Base-by-base conservation (phyloP, 805 yeast species). In the Barnettozyma siamensis region DNA sequence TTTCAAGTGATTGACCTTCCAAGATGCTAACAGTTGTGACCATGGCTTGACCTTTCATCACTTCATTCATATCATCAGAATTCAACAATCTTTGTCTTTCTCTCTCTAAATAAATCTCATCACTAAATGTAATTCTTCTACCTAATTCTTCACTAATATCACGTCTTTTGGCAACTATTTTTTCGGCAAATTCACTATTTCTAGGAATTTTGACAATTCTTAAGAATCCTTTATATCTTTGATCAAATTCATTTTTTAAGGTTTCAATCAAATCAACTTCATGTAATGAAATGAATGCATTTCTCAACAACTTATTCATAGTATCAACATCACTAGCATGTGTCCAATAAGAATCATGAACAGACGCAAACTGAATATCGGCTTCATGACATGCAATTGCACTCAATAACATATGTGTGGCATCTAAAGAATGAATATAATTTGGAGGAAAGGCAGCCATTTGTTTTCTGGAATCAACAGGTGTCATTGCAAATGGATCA, bases 311-410 rank as follows among this genome's bases (percentile, higher is more conserved):
- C 12, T 53, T 55, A 61, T 80, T 87, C 93, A 91, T 81, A 3
- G 56, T 58, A 45, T 80, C 81, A 32, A 91, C 79, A 59, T 86
- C 91, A 37, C 77, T 67, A 2, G 99, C 97, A 59, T 93, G 98
- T 0, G 98, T 88, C 99, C 99, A 91, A 61, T 86, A 91, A 1
- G 98, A 91, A 60, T 91, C 99, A 63, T 91, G 99, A 19, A 91
- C 99, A 1, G 98, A 80, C 0, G 98, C 96, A 70, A 93, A 91
- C 11, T 78, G 69, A 37, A 93, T 63, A 0, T 76, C 78, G 2
- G 59, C 58, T 32, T 79, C 72, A 5, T 83, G 78, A 61, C 96
- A 88, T 19, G 78, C 78, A 38, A 77, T 69, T 0, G 97, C 95
- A 8, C 96, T 83, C 69, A 89, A 65, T 38, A 93, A 69, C 99